phyloP scores from a whole-genome alignment of 1,139 yeast genomes.

The Dujonia santamariae region DNA sequence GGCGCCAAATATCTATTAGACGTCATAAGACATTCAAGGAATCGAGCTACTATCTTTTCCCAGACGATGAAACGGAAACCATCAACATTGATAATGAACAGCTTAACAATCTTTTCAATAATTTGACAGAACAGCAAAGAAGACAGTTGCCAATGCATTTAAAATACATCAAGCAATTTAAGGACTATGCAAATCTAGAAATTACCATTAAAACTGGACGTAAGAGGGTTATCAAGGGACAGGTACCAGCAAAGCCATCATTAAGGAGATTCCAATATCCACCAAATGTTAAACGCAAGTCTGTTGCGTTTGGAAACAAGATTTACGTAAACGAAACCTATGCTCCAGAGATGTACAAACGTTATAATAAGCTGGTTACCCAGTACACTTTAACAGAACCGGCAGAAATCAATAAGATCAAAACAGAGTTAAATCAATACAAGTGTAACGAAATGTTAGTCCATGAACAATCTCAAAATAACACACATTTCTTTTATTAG shows the following conservation, averaged over 20 bases:
- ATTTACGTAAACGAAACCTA: conserved; percentile 46
- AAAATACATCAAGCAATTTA: conserved; percentile 38
- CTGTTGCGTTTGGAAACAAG: conserved; percentile 43
- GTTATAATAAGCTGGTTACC: conserved; percentile 52
- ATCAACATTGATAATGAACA: conserved; percentile 28
- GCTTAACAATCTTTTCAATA: conserved; percentile 25
- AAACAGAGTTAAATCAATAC: conserved; percentile 48
- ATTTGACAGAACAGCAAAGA: conserved; percentile 25
- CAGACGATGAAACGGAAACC: conserved; percentile 13
- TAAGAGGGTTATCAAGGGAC: conserved; percentile 4
- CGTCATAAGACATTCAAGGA: conserved; percentile 5
- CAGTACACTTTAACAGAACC: conserved; percentile 49
- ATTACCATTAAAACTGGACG: conserved; percentile 22
- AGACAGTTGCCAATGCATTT: conserved; percentile 35
- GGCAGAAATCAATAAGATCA: conserved; percentile 42
- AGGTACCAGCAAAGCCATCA: conserved; percentile 5
- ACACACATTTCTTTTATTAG: conserved; percentile 52
- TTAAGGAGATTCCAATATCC: conserved; percentile 3
- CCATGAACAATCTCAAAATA: conserved; percentile 47
- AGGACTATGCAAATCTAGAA: conserved; percentile 33
- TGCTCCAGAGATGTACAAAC: conserved; percentile 45
- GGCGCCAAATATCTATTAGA: conserved; percentile 4
- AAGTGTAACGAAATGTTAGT: conserved; percentile 57
- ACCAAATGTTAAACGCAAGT: conserved; percentile 12
- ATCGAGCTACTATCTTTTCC: conserved; percentile 4